Percentiles rank a stretch among this genome's conserved stretches.
Evolutionary conservation across 2,329 filamentous ascomycete species (phyloP).

Genomic region (Zymoseptoria brevis): DNA sequence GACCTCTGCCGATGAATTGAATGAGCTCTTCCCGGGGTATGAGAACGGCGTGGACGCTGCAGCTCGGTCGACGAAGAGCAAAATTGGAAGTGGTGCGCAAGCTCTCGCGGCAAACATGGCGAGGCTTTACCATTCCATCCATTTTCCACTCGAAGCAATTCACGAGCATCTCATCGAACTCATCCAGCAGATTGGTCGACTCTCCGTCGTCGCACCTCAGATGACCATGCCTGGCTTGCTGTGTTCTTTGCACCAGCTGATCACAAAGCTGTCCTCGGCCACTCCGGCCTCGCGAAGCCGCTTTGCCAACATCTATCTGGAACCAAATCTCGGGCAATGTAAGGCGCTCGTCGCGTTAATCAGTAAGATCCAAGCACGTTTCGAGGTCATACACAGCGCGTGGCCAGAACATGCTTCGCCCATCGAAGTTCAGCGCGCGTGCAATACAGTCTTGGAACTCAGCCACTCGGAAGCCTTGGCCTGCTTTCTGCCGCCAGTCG

Average conservation of each 20-base stretch:
- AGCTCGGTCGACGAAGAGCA: neutral
- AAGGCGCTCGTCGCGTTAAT: conserved; percentile 64
- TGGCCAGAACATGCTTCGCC: conserved; percentile 73
- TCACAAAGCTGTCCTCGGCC: neutral
- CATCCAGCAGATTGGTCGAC: conserved; percentile 6
- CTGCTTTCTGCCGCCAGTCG: conserved; percentile 74
- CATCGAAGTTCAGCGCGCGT: conserved; percentile 66
- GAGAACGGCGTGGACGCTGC: conserved; percentile 41
- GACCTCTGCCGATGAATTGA: conserved; percentile 64
- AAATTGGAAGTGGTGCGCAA: conserved; percentile 10
- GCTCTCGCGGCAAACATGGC: conserved; percentile 19
- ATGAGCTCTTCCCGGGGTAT: conserved; percentile 73
- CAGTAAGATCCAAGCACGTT: conserved; percentile 61
- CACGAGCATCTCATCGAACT: conserved; percentile 13
- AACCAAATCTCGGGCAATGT: conserved; percentile 68
- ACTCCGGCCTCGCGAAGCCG: neutral
- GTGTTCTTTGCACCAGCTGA: neutral
- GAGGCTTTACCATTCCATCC: conserved; percentile 16
- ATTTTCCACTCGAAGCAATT: conserved; percentile 1
- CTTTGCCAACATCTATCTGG: conserved; percentile 70
- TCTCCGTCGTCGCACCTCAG: neutral
- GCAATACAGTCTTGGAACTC: conserved; percentile 66
- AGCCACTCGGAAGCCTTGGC: conserved; percentile 76
- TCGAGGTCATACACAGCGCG: conserved; percentile 56
- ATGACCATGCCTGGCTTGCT: conserved; percentile 4